Percentiles rank a stretch among this genome's conserved stretches.
These are phyloP conservation scores for Spathaspora gorwiae DNA, from an alignment of 805 yeast species.

Conservation along the genomic window DNA sequence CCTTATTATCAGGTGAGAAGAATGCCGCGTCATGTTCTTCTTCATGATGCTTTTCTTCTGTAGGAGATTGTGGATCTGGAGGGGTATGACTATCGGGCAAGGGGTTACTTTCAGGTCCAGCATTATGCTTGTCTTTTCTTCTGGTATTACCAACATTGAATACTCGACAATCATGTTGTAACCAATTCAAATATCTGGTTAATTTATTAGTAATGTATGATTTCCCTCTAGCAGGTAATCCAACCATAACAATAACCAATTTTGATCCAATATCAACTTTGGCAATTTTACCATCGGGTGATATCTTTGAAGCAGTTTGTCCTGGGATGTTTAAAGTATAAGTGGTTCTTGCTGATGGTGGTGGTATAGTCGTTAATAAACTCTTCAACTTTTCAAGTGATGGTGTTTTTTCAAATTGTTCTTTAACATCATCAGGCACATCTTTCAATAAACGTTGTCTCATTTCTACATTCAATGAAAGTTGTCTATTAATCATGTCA, in stretches of 20 bases:
- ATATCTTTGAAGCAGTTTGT: constrained; percentile 71
- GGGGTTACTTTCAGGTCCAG: constrained; percentile 70
- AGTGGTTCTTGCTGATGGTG: constrained; percentile 50
- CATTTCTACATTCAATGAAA: constrained; percentile 14
- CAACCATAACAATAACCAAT: constrained; percentile 93
- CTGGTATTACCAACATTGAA: constrained; percentile 96
- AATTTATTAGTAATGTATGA: constrained; percentile 89
- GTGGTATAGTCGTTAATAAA: constrained; percentile 31
- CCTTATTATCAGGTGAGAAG: constrained; percentile 73
- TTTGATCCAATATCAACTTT: constrained; percentile 72
- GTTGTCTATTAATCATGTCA: not conserved
- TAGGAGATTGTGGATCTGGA: not conserved
- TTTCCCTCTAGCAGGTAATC: constrained; percentile 92
- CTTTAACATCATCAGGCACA: constrained; percentile 30
- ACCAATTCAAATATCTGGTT: constrained; percentile 87
- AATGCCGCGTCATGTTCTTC: constrained; percentile 70
- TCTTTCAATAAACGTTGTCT: constrained; percentile 29
- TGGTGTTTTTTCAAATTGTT: constrained; percentile 37
- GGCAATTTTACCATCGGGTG: constrained; percentile 70
- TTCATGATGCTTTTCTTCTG: constrained; percentile 1
- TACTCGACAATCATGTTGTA: constrained; percentile 83
- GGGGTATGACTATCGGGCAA: constrained; percentile 41
- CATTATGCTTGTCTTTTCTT: constrained; percentile 57
- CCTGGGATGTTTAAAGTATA: constrained; percentile 92
- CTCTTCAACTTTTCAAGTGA: constrained; percentile 35